Percentiles rank a stretch among this genome's conserved stretches.
These are phyloP conservation scores for Jackrogersella multiformis DNA, from an alignment of 495 filamentous ascomycete species.

Conservation along the genomic window DNA sequence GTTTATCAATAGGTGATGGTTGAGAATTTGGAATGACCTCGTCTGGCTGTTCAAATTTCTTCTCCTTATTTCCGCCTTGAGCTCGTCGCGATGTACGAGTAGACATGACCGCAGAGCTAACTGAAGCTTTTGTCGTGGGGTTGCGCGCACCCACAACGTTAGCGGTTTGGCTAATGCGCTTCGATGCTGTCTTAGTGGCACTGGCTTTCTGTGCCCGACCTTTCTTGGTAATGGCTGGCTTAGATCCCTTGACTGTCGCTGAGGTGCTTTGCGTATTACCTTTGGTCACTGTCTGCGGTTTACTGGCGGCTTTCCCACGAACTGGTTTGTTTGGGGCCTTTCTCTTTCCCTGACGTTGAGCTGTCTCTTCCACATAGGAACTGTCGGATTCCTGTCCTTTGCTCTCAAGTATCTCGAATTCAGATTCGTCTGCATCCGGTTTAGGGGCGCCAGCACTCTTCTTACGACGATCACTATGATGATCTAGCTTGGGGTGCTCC, in stretches of 20 bases:
- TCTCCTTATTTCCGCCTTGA: background rate
- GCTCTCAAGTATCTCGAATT: constrained; percentile 16
- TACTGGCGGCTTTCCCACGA: constrained; percentile 5
- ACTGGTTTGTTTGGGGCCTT: constrained; percentile 1
- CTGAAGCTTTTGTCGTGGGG: background rate
- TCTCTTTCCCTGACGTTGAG: constrained; percentile 17
- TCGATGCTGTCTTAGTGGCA: constrained; percentile 4
- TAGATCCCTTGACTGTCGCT: background rate
- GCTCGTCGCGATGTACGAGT: background rate
- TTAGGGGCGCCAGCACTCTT: background rate
- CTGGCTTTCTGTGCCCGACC: background rate
- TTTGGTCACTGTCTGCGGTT: background rate
- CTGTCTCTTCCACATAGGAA: constrained; percentile 16
- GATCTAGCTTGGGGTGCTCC: background rate
- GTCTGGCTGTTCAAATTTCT: background rate
- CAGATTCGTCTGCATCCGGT: constrained; percentile 9
- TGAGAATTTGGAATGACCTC: constrained; percentile 19
- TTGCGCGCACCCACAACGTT: background rate
- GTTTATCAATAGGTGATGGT: background rate
- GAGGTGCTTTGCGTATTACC: background rate
- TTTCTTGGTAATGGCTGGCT: constrained; percentile 4
- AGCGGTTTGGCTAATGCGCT: background rate
- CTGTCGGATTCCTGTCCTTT: constrained; percentile 18
- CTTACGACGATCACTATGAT: background rate
- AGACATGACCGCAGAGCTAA: background rate